Base-by-base conservation (phyloP, 148 eudicot genomes). In the Polygonum maritimum region DNA sequence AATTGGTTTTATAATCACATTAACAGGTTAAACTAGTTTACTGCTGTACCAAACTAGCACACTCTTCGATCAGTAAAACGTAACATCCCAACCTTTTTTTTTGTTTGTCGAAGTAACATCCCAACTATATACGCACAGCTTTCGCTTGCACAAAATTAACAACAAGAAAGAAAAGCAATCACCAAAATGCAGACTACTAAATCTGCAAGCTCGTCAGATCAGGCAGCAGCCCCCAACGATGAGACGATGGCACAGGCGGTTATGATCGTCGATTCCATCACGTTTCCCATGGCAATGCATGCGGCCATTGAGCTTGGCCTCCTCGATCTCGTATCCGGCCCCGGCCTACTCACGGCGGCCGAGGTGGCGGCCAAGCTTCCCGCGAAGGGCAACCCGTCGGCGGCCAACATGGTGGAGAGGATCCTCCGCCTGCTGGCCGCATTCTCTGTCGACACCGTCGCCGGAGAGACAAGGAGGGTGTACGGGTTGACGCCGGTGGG, bases 391-490 rank as follows among this genome's bases (percentile, higher is more conserved):
- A 80, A 78, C 65, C 87, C 80, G 2, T 45, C 54, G 7, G 88
- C 88, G 3, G 57, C 81, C 0, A 45, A 63, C 21, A 75, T 81
- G 82, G 69, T 86, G 60, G 86, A 86, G n/a, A 80, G 84, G 54
- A 81, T 86, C 81, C 83, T 86, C 22, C 77, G 87, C 2, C 74
- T 84, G 8, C 80, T 82, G 14, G 84, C 82, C 0, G 35, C 75
- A 18, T 63, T 76, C 62, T 79, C 85, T 1, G 31, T 87, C 12
- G n/a, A 2, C 7, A 6, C 1, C 22, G 60, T 16, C 19, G 76
- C n/a, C 2, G 55, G 74, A 31, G 60, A 74, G 54, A 19, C 33
- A 38, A 41, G 11, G 75, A 3, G 60, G 36, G 60, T 72, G 21
- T 85, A 85, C 48, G 87, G 85, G 8, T 9, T 57, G 63, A 57